phyloP scores from a whole-genome alignment of 192 early-diverging fungal genomes.

The Chytriomyces confervae region DNA sequence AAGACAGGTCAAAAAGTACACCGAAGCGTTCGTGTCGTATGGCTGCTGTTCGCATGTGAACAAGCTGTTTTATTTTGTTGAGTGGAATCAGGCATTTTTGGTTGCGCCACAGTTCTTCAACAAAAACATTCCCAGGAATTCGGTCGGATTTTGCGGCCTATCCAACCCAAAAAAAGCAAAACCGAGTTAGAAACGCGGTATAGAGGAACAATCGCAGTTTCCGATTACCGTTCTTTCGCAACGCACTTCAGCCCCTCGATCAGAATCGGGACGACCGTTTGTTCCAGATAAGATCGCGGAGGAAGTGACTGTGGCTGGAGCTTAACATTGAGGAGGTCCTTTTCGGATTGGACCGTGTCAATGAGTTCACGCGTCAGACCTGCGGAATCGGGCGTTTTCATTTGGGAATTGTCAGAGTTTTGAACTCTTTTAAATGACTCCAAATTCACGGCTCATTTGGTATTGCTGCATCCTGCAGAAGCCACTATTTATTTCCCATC shows the following conservation, averaged over 20 bases:
- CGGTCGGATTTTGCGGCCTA: constrained; percentile 32
- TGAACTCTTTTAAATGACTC: too few relatives aligned
- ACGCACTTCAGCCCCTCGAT: constrained; percentile 59
- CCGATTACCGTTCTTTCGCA: constrained; percentile 48
- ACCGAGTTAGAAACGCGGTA: background rate
- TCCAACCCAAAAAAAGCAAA: background rate
- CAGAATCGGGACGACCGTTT: constrained; percentile 57
- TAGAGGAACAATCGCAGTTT: too few relatives aligned
- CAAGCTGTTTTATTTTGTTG: too few relatives aligned
- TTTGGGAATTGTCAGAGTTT: background rate
- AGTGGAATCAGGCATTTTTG: background rate
- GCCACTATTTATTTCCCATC: too few relatives aligned
- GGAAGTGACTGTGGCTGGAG: constrained; percentile 39
- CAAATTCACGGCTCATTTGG: too few relatives aligned
- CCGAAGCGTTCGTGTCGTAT: too few relatives aligned
- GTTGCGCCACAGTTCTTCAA: constrained; percentile 15
- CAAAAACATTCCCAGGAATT: constrained; percentile 33
- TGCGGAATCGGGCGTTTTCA: constrained; percentile 20
- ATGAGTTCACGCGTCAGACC: constrained; percentile 3
- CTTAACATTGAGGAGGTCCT: constrained; percentile 1
- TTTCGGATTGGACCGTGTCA: constrained; percentile 13
- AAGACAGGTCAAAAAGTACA: too few relatives aligned
- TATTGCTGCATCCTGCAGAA: too few relatives aligned
- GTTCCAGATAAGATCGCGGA: constrained; percentile 54
- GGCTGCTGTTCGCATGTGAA: too few relatives aligned